Conservation (phyloP, 2,329 filamentous ascomycete species). For the Cyphellophora europaea region DNA sequence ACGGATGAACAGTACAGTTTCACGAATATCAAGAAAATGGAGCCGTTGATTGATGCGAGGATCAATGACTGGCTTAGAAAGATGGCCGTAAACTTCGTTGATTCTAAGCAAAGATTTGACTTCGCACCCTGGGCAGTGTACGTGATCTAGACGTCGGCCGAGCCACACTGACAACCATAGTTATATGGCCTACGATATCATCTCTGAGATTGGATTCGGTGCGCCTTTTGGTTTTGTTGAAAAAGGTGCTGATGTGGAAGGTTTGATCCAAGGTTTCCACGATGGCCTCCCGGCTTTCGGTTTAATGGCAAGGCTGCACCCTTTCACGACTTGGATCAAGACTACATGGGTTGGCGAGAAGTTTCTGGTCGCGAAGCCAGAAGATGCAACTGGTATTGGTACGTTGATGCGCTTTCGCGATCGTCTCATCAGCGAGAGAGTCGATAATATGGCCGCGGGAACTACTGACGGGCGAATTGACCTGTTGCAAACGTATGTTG, state of each 20-base stretch:
- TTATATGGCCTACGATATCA: constrained; percentile 48
- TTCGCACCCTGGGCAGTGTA: constrained; percentile 48
- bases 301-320: constrained; percentile 42
- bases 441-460: constrained; percentile 37
- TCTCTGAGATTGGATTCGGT: constrained; percentile 48
- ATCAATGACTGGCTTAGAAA: constrained; percentile 42
- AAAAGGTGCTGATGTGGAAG: constrained; percentile 41
- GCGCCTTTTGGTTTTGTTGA: constrained; percentile 48
- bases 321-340: constrained; percentile 47
- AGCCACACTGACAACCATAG: background rate
- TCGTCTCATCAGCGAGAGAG: constrained; percentile 39
- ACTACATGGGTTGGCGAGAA: constrained; percentile 41
- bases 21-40: constrained; percentile 49
- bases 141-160: constrained; percentile 1
- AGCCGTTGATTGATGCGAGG: constrained; percentile 43
- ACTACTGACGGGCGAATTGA: constrained; percentile 38
- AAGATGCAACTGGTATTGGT: constrained; percentile 46
- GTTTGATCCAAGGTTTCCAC: constrained; percentile 46
- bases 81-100: constrained; percentile 38
- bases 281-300: constrained; percentile 43
- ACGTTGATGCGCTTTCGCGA: constrained; percentile 50
- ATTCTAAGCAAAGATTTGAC: constrained; percentile 38
- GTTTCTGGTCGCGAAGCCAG: constrained; percentile 44
- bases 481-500: constrained; percentile 42
- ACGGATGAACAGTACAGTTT: constrained; percentile 36